Evolutionary conservation across 2,329 filamentous ascomycete genomes (phyloP).

Genomic region (Aspergillus proliferans): DNA sequence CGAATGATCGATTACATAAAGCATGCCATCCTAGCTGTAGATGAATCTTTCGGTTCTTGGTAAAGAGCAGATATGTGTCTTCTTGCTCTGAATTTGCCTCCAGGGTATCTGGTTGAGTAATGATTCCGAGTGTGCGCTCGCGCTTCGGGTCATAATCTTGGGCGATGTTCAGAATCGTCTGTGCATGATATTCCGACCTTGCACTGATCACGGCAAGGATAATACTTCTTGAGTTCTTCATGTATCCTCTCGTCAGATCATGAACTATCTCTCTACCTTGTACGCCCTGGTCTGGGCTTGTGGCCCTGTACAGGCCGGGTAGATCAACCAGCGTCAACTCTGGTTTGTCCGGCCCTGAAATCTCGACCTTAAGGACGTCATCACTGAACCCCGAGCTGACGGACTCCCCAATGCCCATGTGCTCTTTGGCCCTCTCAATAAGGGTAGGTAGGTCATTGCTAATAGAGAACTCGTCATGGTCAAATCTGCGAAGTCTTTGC

Average conservation of each 20-base stretch:
- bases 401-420: slow-evolving; percentile 17
- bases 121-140: slow-evolving; percentile 39
- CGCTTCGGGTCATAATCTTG: slow-evolving; percentile 24
- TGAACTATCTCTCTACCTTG: slow-evolving; percentile 52
- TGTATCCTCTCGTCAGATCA: slow-evolving; percentile 39
- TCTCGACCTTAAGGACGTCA: slow-evolving; percentile 54
- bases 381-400: slow-evolving; percentile 33
- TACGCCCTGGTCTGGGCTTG: slow-evolving; percentile 50
- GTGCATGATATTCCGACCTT: slow-evolving; percentile 38
- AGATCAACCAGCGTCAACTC: slow-evolving; percentile 58
- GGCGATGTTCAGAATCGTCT: slow-evolving; percentile 36
- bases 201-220: slow-evolving; percentile 44
- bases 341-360: slow-evolving; percentile 54
- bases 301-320: slow-evolving; percentile 53
- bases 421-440: slow-evolving; percentile 19
- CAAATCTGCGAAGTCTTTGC: background rate
- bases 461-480: slow-evolving; percentile 9
- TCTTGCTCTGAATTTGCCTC: slow-evolving; percentile 32
- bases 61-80: slow-evolving; percentile 31
- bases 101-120: slow-evolving; percentile 44
- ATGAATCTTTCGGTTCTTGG: slow-evolving; percentile 37
- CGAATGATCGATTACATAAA: slow-evolving; percentile 39
- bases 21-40: slow-evolving; percentile 48
- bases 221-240: slow-evolving; percentile 39
- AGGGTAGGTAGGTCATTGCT: slow-evolving; percentile 11